Conservation (phyloP, 352 stramenopile species). For the Pseudoperonospora humuli region DNA sequence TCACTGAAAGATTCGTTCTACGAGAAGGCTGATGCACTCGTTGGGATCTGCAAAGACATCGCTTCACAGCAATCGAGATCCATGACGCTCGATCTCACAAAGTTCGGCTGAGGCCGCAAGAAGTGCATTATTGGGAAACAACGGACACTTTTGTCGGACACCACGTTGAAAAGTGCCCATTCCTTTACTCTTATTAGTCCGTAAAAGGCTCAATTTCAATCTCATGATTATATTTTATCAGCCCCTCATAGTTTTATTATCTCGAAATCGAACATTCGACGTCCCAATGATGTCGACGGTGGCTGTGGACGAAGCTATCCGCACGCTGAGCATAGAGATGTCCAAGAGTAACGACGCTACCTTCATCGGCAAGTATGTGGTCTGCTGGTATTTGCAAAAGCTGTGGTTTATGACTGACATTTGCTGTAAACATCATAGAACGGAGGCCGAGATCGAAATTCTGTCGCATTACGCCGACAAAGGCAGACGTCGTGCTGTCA, state of each 20-base stretch:
- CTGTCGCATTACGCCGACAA: constrained; percentile 41
- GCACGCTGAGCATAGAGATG: constrained; percentile 56
- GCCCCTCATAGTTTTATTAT: constrained; percentile 1
- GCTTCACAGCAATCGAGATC: constrained; percentile 57
- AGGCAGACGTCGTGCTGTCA: constrained; percentile 34
- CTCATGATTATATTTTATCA: background rate
- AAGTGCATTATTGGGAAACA: background rate
- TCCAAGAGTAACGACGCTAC: constrained; percentile 35
- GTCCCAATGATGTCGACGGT: constrained; percentile 16
- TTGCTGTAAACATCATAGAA: constrained; percentile 25
- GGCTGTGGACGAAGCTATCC: constrained; percentile 52
- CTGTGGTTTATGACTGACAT: background rate
- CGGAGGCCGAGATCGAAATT: constrained; percentile 52
- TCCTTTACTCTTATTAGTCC: background rate
- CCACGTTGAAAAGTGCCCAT: background rate
- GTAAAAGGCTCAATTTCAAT: constrained; percentile 10
- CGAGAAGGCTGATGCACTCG: constrained; percentile 89
- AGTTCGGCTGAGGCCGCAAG: constrained; percentile 33
- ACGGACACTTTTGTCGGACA: background rate
- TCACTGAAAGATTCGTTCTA: constrained; percentile 98
- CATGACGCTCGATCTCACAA: constrained; percentile 77
- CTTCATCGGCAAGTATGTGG: constrained; percentile 51
- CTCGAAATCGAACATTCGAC: background rate
- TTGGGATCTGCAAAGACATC: constrained; percentile 88
- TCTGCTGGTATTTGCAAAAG: background rate